A percentile compares a stretch with the other conserved stretches of the same genome.
Conservation (phyloP, 1,284 basidiomycete species). For the Tremellales sp. region DNA sequence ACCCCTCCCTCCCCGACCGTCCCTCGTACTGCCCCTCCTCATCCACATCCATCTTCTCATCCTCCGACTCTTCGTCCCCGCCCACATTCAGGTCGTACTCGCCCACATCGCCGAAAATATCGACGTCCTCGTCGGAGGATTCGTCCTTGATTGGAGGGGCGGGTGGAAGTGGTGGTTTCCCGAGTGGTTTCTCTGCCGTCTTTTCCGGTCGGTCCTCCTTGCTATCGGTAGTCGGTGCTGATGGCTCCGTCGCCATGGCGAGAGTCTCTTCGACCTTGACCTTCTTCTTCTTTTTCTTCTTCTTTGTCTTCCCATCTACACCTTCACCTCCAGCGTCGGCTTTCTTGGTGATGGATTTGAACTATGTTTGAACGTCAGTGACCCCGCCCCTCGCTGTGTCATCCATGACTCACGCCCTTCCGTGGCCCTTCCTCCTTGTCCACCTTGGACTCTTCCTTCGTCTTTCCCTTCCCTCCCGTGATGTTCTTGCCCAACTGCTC, state of each 20-base stretch:
- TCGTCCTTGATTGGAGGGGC: conserved; percentile 2
- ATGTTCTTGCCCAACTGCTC: conserved; percentile 52
- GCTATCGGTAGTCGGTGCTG: not conserved
- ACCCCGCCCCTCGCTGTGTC: conserved; percentile 37
- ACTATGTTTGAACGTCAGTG: conserved; percentile 20
- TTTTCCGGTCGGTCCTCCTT: not conserved
- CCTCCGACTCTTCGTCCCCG: conserved; percentile 25
- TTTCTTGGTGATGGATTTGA: conserved; percentile 42
- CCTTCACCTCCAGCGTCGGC: conserved; percentile 15
- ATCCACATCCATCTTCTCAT: conserved; percentile 14
- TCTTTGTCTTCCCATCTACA: conserved; percentile 48
- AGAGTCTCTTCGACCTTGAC: conserved; percentile 14
- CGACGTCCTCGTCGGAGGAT: conserved; percentile 47
- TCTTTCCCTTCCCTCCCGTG: conserved; percentile 48
- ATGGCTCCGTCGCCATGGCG: conserved; percentile 8
- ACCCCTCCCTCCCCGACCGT: too few relatives aligned
- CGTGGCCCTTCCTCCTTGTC: conserved; percentile 41
- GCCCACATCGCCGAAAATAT: conserved; percentile 79
- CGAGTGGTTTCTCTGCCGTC: conserved; percentile 1
- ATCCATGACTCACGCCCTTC: conserved; percentile 51
- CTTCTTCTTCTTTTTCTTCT: conserved; percentile 55
- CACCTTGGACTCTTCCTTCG: conserved; percentile 68
- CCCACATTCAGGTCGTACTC: conserved; percentile 64
- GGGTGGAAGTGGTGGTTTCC: conserved; percentile 6
- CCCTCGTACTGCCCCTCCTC: conserved; percentile 5